Conservation (phyloP, 768 basidiomycete genomes). For the Tremella mesenterica region DNA sequence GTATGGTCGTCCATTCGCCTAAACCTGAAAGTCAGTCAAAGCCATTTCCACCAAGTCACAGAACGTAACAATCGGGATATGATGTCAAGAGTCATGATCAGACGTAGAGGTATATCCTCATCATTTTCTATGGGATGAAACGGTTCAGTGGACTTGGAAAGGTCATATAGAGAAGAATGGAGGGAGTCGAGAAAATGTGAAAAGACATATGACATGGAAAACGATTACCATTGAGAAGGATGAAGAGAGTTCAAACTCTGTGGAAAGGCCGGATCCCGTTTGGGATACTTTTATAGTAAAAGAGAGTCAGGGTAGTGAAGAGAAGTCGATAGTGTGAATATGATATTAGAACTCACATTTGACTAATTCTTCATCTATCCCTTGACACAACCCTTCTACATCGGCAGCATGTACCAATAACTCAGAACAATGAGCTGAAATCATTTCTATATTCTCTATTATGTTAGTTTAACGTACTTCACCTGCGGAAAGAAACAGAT, state of each 20-base stretch:
- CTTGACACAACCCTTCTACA: slow-evolving; percentile 92
- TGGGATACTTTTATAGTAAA: too few relatives aligned
- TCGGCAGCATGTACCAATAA: slow-evolving; percentile 97
- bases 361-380: slow-evolving; percentile 86
- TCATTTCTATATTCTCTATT: slow-evolving; percentile 64
- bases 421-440: slow-evolving; percentile 82
- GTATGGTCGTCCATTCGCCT: slow-evolving; percentile 82
- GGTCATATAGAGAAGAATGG: too few relatives aligned
- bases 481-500: not conserved
- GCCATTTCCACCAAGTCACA: not conserved
- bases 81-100: not conserved
- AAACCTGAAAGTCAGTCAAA: slow-evolving; percentile 52
- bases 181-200: not conserved
- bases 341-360: slow-evolving; percentile 50
- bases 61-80: not conserved
- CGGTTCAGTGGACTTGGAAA: too few relatives aligned
- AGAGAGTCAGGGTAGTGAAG: not conserved
- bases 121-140: too few relatives aligned
- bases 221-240: too few relatives aligned
- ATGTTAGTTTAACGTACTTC: not conserved
- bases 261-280: too few relatives aligned
- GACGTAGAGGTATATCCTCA: too few relatives aligned
- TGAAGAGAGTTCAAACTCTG: too few relatives aligned
- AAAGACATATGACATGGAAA: too few relatives aligned
- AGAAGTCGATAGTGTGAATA: not conserved